Conservation (phyloP, 2,329 filamentous ascomycete species). For the Chaetomiaceae sp. region DNA sequence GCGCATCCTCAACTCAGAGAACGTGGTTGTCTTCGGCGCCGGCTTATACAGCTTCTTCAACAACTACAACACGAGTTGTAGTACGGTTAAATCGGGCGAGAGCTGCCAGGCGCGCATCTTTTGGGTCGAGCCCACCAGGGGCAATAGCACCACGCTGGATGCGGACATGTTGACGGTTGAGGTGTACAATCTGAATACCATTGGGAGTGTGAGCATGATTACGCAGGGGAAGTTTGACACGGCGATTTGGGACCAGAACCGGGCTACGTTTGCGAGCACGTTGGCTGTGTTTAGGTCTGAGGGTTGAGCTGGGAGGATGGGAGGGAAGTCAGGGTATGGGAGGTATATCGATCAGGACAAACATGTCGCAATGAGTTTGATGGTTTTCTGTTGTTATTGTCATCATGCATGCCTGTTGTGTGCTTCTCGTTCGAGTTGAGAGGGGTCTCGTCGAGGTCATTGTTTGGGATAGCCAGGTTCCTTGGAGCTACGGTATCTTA, state of each 20-base stretch:
- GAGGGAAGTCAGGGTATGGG: background rate
- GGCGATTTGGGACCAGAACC: conserved; percentile 35
- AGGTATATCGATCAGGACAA: too few relatives aligned
- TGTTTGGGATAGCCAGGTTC: too few relatives aligned
- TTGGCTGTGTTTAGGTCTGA: conserved; percentile 28
- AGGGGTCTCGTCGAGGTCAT: too few relatives aligned
- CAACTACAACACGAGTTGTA: conserved; percentile 53
- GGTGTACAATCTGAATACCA: conserved; percentile 40
- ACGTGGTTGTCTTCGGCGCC: conserved; percentile 56
- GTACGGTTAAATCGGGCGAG: conserved; percentile 35
- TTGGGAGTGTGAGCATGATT: conserved; percentile 38
- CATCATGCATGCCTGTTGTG: too few relatives aligned
- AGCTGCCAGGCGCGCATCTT: conserved; percentile 45
- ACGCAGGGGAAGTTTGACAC: conserved; percentile 33
- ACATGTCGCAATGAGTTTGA: too few relatives aligned
- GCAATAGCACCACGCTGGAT: too few relatives aligned
- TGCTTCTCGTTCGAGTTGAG: too few relatives aligned
- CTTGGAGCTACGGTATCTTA: too few relatives aligned
- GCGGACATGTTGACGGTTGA: conserved; percentile 24
- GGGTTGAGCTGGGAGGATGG: background rate
- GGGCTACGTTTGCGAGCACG: conserved; percentile 35
- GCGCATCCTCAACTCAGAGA: conserved; percentile 51
- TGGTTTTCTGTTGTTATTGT: too few relatives aligned
- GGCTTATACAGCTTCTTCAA: conserved; percentile 66
- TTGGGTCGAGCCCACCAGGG: conserved; percentile 22